A percentile compares a stretch with the other conserved stretches of the same genome.
phyloP scores from a whole-genome alignment of 1,284 basidiomycete genomes.

The Trichosporon coremiiforme region DNA sequence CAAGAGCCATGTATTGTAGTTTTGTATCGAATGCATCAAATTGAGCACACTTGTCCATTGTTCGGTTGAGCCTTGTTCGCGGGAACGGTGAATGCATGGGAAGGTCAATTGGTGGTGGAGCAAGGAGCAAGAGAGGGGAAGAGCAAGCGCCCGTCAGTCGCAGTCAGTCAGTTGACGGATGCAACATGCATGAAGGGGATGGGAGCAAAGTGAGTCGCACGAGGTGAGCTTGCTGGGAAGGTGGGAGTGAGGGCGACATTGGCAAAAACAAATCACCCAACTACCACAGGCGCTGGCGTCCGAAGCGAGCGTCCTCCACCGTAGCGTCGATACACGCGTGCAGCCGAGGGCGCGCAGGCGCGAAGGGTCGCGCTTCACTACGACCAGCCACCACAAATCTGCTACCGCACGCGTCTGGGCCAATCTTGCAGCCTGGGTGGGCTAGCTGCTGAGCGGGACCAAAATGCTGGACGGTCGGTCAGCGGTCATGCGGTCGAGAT shows the following conservation, averaged over 20 bases:
- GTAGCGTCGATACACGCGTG: not conserved
- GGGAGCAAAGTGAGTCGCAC: not conserved
- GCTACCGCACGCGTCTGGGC: not conserved
- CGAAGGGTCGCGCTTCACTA: conserved; percentile 10
- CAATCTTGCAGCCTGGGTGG: not conserved
- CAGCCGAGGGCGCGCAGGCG: not conserved
- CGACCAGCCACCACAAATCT: conserved; percentile 5
- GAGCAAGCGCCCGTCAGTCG: not conserved
- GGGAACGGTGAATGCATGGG: conserved; percentile 10
- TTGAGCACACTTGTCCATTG: not conserved
- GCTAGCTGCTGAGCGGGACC: not conserved
- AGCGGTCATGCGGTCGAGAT: too few species aligned
- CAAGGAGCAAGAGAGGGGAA: not conserved
- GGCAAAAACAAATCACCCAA: conserved; percentile 20
- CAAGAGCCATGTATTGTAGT: conserved; percentile 14
- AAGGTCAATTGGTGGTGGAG: not conserved
- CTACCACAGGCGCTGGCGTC: not conserved
- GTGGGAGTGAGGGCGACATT: not conserved
- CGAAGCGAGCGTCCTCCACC: not conserved
- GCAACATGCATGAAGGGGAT: not conserved
- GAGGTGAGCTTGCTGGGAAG: not conserved
- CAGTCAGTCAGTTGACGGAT: not conserved
- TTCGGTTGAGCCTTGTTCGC: not conserved
- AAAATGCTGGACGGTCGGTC: not conserved
- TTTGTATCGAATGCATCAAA: conserved; percentile 19